Evolutionary conservation across 768 basidiomycete species (phyloP).

Genomic region (Sarcomyxa edulis): DNA sequence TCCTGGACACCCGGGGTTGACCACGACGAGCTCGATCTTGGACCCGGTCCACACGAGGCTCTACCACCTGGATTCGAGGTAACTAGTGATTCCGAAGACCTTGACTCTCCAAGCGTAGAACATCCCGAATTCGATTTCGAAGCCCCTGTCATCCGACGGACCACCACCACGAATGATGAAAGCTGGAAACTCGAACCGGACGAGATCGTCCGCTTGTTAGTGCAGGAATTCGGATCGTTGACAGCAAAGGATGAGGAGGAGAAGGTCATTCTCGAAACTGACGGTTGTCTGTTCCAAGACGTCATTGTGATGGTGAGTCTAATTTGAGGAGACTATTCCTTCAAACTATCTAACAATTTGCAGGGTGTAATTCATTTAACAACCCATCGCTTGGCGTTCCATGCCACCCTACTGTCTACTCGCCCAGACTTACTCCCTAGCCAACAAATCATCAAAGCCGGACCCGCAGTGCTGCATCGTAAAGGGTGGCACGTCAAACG

Average conservation of each 20-base stretch:
- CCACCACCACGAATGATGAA: background rate
- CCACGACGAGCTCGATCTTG: conserved; percentile 19
- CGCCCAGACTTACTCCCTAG: conserved; percentile 23
- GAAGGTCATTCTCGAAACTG: conserved; percentile 47
- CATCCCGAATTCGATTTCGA: conserved; percentile 8
- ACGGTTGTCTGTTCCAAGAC: conserved; percentile 44
- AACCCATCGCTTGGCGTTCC: conserved; percentile 60
- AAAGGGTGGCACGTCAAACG: conserved; percentile 38
- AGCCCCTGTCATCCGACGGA: conserved; percentile 3
- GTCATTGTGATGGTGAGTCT: conserved; percentile 42
- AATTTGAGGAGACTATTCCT: background rate
- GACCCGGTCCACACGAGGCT: too few relatives aligned
- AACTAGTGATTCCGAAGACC: too few relatives aligned
- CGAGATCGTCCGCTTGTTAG: conserved; percentile 44
- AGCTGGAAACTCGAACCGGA: conserved; percentile 33
- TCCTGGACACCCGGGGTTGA: conserved; percentile 23
- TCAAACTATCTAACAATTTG: background rate
- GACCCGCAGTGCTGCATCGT: conserved; percentile 42
- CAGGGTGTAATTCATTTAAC: conserved; percentile 61
- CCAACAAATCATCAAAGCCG: conserved; percentile 40
- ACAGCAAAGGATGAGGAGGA: conserved; percentile 37
- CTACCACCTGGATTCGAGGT: too few relatives aligned
- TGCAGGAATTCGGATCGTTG: conserved; percentile 53
- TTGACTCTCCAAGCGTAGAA: too few relatives aligned
- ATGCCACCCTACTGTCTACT: conserved; percentile 52